Base-by-base conservation (phyloP, 768 basidiomycete species). In the Mycena sanguinolenta region DNA sequence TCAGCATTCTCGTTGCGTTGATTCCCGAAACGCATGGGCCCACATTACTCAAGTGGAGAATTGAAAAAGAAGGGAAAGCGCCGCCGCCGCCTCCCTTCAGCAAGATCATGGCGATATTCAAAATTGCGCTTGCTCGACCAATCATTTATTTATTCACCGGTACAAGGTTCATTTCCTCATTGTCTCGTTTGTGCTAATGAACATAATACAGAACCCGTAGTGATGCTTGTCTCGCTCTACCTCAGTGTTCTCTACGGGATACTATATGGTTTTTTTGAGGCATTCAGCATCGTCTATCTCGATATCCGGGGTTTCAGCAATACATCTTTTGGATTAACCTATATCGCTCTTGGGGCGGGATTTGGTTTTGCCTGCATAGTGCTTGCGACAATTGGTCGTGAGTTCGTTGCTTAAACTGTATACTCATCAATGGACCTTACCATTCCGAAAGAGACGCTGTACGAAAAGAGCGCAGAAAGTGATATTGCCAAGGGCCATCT, bases 221-320 rank as follows among this genome's bases (percentile, higher is more conserved):
- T 73, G n/a, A 67, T 67, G 62, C 53, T 73, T 6, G 58, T 73
- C 5, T 70, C 72, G 7, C 10, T 70, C 4, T 73, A 70, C 28
- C 65, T 73, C 27, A 70, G 69, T 39, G 32, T 70, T 21, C 55
- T 73, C 9, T 73, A 73, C 23, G 72, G 72, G 16, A 73, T 70
- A n/a, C 46, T 73, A 38, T 73, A 73, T 32, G 69, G 72, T 0
- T 70, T 73, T 42, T 73, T 73, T n/a, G 72, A 73, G 19, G 65
- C 62, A 1, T 69, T 70, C 38, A 54, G 44, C 3, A 53, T 73
- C 4, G 72, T 73, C 2, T 73, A 57, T 30, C 58, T 73, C 28
- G 61, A 69, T 23, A 73, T 67, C 25, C 58, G 72, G 17, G 69
- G 69, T 0, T 70, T 73, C 42, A 27, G 52, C 19, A 32, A 14